phyloP scores from a whole-genome alignment of 2,329 filamentous ascomycete genomes.

The Fusarium sp. region DNA sequence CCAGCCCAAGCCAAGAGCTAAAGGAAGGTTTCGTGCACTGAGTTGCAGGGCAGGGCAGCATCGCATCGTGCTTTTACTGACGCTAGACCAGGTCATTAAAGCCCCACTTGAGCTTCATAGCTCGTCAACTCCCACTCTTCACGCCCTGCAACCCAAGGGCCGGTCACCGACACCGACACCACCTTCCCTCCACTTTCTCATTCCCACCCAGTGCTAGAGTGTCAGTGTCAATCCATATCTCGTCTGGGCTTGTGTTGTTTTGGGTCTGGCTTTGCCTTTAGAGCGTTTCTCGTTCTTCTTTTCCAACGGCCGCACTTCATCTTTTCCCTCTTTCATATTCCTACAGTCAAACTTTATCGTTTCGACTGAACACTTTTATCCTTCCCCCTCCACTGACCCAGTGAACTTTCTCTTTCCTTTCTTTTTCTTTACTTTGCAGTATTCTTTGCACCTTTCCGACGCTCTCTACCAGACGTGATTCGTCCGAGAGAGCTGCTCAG shows the following conservation, averaged over 20 bases:
- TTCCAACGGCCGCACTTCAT: constrained; percentile 31
- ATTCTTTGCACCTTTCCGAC: constrained; percentile 26
- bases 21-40: constrained; percentile 8
- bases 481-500: constrained; percentile 5
- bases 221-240: constrained; percentile 9
- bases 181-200: constrained; percentile 22
- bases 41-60: constrained; percentile 7
- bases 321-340: constrained; percentile 39
- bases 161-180: constrained; percentile 20
- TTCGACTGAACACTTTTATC: constrained; percentile 12
- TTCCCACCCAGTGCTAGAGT: not conserved
- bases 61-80: constrained; percentile 11
- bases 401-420: constrained; percentile 11
- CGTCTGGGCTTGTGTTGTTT: constrained; percentile 20
- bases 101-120: constrained; percentile 38
- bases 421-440: constrained; percentile 10
- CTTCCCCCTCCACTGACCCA: constrained; percentile 4
- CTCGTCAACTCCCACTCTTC: constrained; percentile 10
- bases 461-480: constrained; percentile 31
- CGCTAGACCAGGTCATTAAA: constrained; percentile 8
- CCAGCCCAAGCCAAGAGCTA: not conserved
- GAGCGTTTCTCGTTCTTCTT: constrained; percentile 19
- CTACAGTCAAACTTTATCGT: constrained; percentile 17
- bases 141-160: constrained; percentile 12
- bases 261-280: constrained; percentile 6